Evolutionary conservation across 345 rosid species (phyloP), one percentile per base, ranked within the genome.

Genomic region (Eutrema japonicum): DNA sequence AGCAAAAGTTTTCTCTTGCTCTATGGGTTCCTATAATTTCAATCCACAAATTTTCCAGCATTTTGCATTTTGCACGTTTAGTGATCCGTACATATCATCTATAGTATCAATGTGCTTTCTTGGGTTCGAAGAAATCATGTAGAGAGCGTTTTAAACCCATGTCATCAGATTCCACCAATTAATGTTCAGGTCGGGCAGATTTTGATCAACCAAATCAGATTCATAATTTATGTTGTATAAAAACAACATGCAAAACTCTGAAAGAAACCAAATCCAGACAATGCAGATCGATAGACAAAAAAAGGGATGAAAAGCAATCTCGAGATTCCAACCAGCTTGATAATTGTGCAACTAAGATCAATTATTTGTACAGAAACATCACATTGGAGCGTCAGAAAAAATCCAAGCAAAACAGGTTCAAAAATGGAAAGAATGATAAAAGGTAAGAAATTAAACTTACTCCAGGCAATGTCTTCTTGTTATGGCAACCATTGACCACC

Each of bases 391-490:
- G 57, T 46, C 40, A 66, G 33, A 67, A 53, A 14, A 63, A 18
- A 7, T 40, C 9, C 48, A 47, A 46, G 54, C 26, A 45, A 43
- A 68, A 32, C 53, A 55, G 18, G 22, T 32, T 45, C 33, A 42
- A 32, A 55, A 53, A 4, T 4, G 13, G 2, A 49, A 26, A 60
- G 9, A 38, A 70, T 14, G 33, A 35, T 2, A 1, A 45, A 8
- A 45, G 29, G 40, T 33, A 8, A 16, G 10, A 68, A 35, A 96
- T 84, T 61, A 88, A 62, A 42, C 96, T 83, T 67, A 95, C 99
- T 91, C 99, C 99, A 8, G 96, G 84, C 67, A 95, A 82, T 9
- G 99, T 92, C 79, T 82, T 89, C 92, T 90, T 92, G 65, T 90
- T 92, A 81, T 95, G 99, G 70, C 88, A 95, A 32, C 86, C 88